Conservation (phyloP, 139 green algal species). For the Chlamydomonas schloesseri region DNA sequence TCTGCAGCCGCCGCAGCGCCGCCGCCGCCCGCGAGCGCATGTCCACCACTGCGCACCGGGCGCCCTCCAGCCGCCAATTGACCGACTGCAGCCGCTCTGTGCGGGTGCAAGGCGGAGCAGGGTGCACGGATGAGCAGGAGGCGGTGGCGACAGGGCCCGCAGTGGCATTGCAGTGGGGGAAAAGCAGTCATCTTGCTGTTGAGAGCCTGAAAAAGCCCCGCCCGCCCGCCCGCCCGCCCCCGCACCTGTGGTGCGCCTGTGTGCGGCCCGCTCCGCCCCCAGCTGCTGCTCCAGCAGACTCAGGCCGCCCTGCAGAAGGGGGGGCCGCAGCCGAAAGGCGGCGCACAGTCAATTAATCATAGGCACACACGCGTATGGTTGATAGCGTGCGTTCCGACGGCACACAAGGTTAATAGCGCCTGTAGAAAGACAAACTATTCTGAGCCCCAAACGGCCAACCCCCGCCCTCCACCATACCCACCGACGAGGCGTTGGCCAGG, state of each 20-base stretch:
- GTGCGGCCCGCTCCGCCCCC: conserved; percentile 16
- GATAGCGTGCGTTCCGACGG: too few species aligned
- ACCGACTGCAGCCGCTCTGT: conserved; percentile 10
- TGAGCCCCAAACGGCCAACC: not conserved
- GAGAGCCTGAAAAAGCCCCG: too few species aligned
- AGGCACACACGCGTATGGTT: too few species aligned
- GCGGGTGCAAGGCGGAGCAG: not conserved
- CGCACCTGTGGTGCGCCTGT: conserved; percentile 27
- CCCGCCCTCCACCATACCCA: not conserved
- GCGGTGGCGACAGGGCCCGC: too few species aligned
- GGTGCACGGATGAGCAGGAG: not conserved
- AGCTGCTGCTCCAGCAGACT: conserved; percentile 21
- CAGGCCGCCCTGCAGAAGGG: conserved; percentile 10
- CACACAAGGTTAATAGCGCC: too few species aligned
- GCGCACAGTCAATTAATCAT: too few species aligned
- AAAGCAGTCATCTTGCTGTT: too few species aligned
- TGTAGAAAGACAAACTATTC: too few species aligned
- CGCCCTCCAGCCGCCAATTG: conserved; percentile 19
- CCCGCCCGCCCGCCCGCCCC: not conserved
- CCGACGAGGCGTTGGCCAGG: conserved; percentile 15
- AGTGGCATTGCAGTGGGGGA: too few species aligned
- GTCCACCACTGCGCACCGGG: conserved; percentile 2
- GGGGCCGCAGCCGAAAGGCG: not conserved
- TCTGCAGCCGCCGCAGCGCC: conserved; percentile 25
- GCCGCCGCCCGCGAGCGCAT: conserved; percentile 18